Evolutionary conservation across 192 early-diverging fungal genomes (phyloP).

Genomic region (Backusella circina): DNA sequence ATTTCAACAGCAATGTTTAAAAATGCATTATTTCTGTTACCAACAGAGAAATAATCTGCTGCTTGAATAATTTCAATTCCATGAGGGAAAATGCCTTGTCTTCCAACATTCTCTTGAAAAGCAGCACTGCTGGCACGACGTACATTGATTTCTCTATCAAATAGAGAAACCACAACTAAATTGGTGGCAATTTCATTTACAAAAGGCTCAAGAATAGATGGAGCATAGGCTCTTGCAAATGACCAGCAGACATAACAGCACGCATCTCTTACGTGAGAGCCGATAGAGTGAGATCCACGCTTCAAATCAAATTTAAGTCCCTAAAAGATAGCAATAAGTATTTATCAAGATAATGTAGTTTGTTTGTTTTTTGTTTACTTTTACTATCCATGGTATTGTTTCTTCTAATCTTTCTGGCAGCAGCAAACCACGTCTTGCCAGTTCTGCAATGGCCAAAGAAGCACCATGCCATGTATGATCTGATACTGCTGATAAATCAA

Average conservation of each 20-base stretch:
- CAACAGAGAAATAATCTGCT: conserved; percentile 92
- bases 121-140: conserved; percentile 92
- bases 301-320: conserved; percentile 88
- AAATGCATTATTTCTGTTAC: conserved; percentile 76
- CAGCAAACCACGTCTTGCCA: conserved; percentile 83
- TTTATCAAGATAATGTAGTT: conserved; percentile 45
- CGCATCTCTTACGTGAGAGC: conserved; percentile 92
- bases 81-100: conserved; percentile 85
- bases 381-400: conserved; percentile 77
- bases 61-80: conserved; percentile 89
- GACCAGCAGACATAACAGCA: conserved; percentile 98
- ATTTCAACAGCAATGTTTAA: conserved; percentile 67
- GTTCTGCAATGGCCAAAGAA: conserved; percentile 87
- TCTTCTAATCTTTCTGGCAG: conserved; percentile 66
- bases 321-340: conserved; percentile 72
- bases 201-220: conserved; percentile 61
- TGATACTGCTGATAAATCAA: conserved; percentile 74
- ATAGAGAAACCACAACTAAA: conserved; percentile 77
- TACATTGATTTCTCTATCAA: conserved; percentile 93
- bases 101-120: conserved; percentile 96
- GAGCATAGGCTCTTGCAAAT: conserved; percentile 88
- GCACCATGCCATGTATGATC: conserved; percentile 96
- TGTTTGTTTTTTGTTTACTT: conserved; percentile 41
- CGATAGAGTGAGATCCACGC: conserved; percentile 87
- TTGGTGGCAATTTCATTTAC: conserved; percentile 63